phyloP scores from a whole-genome alignment of 176 grass and related monocot genomes.

The Phoenix dactylifera region DNA sequence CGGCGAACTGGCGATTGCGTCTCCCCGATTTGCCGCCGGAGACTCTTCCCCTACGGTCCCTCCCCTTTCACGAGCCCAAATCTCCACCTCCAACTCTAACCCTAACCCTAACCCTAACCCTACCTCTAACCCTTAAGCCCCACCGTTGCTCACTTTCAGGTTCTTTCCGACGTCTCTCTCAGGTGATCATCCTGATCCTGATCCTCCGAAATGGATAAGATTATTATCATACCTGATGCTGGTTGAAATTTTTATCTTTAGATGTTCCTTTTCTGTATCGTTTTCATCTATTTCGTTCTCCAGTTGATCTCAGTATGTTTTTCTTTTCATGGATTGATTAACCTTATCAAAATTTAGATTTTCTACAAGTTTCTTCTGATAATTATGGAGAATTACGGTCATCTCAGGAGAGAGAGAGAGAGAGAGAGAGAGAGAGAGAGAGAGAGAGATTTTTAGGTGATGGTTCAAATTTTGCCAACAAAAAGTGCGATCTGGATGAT shows the following conservation, averaged over 20 bases:
- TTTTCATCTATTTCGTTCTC: not conserved
- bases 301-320: too few species aligned
- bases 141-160: not conserved
- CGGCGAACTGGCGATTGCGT: too few species aligned
- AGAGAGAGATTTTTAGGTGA: too few species aligned
- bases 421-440: too few species aligned
- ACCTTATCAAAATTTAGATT: too few species aligned
- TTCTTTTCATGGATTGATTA: too few species aligned
- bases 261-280: not conserved
- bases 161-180: not conserved
- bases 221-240: not conserved
- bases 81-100: not conserved
- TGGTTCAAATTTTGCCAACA: too few species aligned
- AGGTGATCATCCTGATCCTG: slow-evolving; percentile 1
- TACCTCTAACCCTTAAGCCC: not conserved
- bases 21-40: not conserved
- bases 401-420: too few species aligned
- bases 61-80: too few species aligned
- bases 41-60: not conserved
- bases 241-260: not conserved
- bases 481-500: too few species aligned
- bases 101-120: slow-evolving; percentile 1
- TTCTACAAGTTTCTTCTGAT: too few species aligned
- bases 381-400: too few species aligned
- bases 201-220: not conserved